Percentiles rank a stretch among this genome's conserved stretches.
phyloP scores from a whole-genome alignment of 345 rosid species.

The Murraya paniculata region DNA sequence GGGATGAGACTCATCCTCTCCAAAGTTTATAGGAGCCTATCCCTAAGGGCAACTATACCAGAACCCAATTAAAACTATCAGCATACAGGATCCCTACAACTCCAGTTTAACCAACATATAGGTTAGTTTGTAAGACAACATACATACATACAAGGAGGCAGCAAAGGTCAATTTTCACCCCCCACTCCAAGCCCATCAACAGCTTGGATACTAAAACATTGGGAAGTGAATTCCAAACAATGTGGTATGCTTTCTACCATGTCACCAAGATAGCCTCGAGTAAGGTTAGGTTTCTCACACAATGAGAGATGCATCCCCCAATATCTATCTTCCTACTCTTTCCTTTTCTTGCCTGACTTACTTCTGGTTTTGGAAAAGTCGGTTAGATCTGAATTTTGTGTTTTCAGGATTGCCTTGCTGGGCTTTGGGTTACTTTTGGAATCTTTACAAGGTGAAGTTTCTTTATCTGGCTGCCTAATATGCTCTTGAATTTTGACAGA shows the following conservation, averaged over 20 bases:
- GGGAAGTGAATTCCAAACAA: not conserved
- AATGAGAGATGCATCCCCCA: not conserved
- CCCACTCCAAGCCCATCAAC: not conserved
- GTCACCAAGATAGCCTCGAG: not conserved
- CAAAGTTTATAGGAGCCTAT: not conserved
- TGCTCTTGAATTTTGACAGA: constrained; percentile 12
- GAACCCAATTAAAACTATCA: not conserved
- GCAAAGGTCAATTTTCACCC: not conserved
- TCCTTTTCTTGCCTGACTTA: constrained; percentile 10
- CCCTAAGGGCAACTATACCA: not conserved
- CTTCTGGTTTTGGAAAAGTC: not conserved
- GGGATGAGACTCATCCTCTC: not conserved
- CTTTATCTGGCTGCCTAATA: not conserved
- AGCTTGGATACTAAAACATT: not conserved
- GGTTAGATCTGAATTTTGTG: not conserved
- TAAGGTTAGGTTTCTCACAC: constrained; percentile 3
- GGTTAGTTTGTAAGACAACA: constrained; percentile 17
- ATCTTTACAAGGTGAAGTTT: constrained; percentile 2
- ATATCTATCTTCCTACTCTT: not conserved
- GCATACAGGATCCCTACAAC: not conserved
- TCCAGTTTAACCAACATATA: constrained; percentile 1
- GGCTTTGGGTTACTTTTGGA: constrained; percentile 10
- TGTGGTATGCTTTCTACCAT: not conserved
- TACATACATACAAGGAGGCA: constrained; percentile 15
- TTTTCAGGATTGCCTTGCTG: constrained; percentile 12